Conservation (phyloP, 192 early-diverging fungal genomes). For the Rhizophlyctis rosea region DNA sequence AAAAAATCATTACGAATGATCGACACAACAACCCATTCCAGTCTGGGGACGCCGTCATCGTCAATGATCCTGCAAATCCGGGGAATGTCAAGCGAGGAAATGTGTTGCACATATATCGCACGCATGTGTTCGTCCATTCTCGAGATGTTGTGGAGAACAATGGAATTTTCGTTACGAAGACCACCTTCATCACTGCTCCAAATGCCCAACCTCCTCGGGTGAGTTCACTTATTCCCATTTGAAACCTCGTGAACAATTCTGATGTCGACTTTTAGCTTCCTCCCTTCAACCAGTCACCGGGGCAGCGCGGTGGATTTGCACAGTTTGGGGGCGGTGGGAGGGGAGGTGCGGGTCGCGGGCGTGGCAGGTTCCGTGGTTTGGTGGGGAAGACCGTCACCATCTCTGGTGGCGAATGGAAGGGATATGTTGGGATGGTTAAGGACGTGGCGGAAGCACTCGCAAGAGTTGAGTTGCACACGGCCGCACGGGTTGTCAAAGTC, state of each 20-base stretch:
- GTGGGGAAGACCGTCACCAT: slow-evolving; percentile 82
- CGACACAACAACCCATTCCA: slow-evolving; percentile 45
- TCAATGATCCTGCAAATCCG: slow-evolving; percentile 38
- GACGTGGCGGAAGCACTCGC: slow-evolving; percentile 68
- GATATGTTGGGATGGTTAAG: slow-evolving; percentile 96
- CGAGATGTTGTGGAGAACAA: slow-evolving; percentile 70
- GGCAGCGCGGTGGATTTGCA: slow-evolving; percentile 17
- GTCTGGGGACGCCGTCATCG: slow-evolving; percentile 71
- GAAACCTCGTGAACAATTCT: background rate
- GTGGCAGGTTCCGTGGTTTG: slow-evolving; percentile 45
- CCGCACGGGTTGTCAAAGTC: slow-evolving; percentile 74
- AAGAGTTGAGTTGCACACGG: slow-evolving; percentile 92
- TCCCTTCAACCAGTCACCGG: background rate
- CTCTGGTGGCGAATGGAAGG: slow-evolving; percentile 87
- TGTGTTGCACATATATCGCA: slow-evolving; percentile 80
- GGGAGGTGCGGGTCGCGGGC: slow-evolving; percentile 32
- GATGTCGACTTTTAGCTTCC: no score
- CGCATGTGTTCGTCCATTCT: slow-evolving; percentile 75
- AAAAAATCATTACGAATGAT: slow-evolving; percentile 46
- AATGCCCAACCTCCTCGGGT: background rate
- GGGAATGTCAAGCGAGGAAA: slow-evolving; percentile 51
- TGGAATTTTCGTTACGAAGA: slow-evolving; percentile 73
- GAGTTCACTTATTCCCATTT: background rate
- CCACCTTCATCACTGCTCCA: slow-evolving; percentile 49
- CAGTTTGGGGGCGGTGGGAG: slow-evolving; percentile 29